Evolutionary conservation across 2,329 filamentous ascomycete genomes (phyloP), one percentile per base, ranked within the genome.

Genomic region (Ampelomyces quisqualis): DNA sequence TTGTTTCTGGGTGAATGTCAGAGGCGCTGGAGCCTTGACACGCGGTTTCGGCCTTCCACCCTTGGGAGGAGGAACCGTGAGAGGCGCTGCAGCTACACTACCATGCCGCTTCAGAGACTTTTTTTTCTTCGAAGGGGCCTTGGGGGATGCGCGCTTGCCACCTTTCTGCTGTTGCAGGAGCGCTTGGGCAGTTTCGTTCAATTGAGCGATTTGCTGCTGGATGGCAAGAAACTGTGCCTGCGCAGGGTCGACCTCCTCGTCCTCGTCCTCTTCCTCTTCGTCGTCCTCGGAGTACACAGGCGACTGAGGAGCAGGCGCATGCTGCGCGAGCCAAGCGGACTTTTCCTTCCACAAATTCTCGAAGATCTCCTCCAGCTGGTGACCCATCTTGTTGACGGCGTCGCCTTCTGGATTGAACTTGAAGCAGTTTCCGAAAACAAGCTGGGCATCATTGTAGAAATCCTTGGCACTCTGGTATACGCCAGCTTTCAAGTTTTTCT

Each of bases 351-450:
- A 90, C 60, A 90, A 78, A 4, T 70, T 67, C 45, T 88, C 82
- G 69, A 95, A 96, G 1, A 91, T 63, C 4, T 80, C 77, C 64
- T 95, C 82, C 3, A 95, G 73, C 44, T 82, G 73, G 54, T 86
- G 82, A 9, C 88, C 91, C 51, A 85, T 76, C 20, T 76, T 67
- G 43, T 88, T 84, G 11, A 94, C 87, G 1, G 82, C 77, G 49
- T 94, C 89, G 7, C 82, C 84, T 1, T 78, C 74, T n/a, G 83
- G 81, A 56, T 98, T 98, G 78, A 97, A 98, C 49, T 85, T 85
- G 73, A 83, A 89, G 68, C 91, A 96, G 67, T 98, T 98, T 55
- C 81, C 77, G 60, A 96, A 85, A 53, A 97, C 90, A 41, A 90
- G 79, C 34, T 82, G 79, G 39, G 95, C 80, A 59, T 95, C 90